Evolutionary conservation across 2,329 filamentous ascomycete genomes (phyloP).

Genomic region (Aspergillus fischeri): DNA sequence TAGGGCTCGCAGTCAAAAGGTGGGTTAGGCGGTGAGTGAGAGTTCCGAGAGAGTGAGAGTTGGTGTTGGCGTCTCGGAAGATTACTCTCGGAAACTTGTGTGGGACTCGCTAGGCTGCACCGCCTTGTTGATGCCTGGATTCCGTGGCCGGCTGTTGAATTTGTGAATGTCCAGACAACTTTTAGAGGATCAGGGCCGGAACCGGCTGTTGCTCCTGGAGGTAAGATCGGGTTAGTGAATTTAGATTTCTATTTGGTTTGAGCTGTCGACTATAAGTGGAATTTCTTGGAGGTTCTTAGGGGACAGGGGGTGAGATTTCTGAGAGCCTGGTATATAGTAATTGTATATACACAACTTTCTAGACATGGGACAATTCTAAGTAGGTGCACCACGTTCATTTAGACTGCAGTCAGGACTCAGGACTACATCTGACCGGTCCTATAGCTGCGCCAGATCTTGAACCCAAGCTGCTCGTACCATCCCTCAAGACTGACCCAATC

Average conservation of each 20-base stretch:
- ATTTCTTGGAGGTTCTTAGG: background rate
- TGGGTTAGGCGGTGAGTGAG: background rate
- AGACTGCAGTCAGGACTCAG: too few relatives aligned
- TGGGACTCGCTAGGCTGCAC: too few relatives aligned
- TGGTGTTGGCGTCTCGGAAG: background rate
- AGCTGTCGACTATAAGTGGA: background rate
- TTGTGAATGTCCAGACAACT: background rate
- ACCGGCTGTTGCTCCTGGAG: background rate
- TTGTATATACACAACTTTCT: background rate
- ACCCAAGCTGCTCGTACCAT: conserved; percentile 45
- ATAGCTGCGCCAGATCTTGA: conserved; percentile 39
- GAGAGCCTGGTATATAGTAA: background rate
- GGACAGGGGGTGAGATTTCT: background rate
- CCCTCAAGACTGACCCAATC: conserved; percentile 43
- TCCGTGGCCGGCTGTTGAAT: background rate
- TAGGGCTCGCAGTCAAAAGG: background rate
- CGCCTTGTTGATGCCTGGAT: background rate
- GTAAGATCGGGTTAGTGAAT: background rate
- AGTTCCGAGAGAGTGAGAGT: background rate
- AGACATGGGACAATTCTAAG: background rate
- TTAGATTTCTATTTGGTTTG: background rate
- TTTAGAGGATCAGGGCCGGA: background rate
- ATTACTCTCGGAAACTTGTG: background rate
- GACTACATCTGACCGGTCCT: conserved; percentile 23
- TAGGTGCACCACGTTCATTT: background rate